Base-by-base conservation (phyloP, 495 filamentous ascomycete genomes). In the Xylaria longipes region DNA sequence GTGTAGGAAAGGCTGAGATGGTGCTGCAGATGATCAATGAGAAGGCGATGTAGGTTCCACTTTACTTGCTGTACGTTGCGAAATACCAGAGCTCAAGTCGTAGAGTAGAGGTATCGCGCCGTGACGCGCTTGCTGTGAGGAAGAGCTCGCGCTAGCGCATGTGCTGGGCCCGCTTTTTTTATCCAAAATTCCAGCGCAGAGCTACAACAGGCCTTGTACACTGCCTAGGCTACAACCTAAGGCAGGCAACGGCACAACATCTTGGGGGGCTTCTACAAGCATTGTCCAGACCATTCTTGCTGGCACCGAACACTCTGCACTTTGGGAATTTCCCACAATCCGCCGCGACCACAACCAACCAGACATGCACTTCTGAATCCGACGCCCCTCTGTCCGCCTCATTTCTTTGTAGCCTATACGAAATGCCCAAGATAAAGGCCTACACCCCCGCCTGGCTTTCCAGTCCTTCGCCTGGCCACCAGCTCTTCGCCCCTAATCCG, bases 381-480 rank as follows among this genome's bases (percentile, higher is more conserved):
- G 46, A 60, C 43, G 56, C 66, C 41, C 3, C 54, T 45, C 58
- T n/a, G 66, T 65, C 46, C 67, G 50, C 68, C 64, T 33, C 62
- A 27, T 50, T 74, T 71, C 61, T 61, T 5, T 50, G 73, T 80
- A 71, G 31, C 37, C 37, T 6, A 61, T 56, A 27, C 70, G 33
- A 60, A 45, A 97, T 97, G 94, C 92, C 93, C 15, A 92, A 89
- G 78, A 89, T 95, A 73, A 87, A 92, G 75, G 90, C 88, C 78
- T 94, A 92, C 80, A 93, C 93, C 76, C 94, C 94, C 33, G 83
- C 87, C 69, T 97, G 94, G 94, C 88, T 97, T 29, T 89, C 89
- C 71, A 85, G 90, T 75, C 91, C 92, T 29, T 88, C 90, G 25
- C 89, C 91, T 31, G 94, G 91, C 68, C 90, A 90, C 78, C 85